Evolutionary conservation across 345 rosid genomes (phyloP), one percentile per base, ranked within the genome.

Genomic region (Geranium rotundifolium): DNA sequence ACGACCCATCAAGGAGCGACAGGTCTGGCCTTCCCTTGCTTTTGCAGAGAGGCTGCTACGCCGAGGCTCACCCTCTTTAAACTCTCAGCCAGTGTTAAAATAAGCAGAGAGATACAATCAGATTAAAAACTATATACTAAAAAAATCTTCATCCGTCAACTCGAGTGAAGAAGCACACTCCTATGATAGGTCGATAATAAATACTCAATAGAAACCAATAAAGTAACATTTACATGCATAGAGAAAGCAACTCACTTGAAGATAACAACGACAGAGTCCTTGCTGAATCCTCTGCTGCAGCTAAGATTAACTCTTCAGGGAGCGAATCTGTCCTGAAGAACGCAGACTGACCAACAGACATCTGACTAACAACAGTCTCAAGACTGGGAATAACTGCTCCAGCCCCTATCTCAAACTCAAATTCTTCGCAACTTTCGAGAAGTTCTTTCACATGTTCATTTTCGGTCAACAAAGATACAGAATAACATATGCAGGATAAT

Each of bases 341-440:
- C 37, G 88, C 87, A 72, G 79, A 82, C 67, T 93, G 95, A 67
- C 99, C 95, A 49, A 86, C 88, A 67, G 93, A 84, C 90, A 93
- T 75, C 80, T 82, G 87, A 34, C 79, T 68, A 27, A 82, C 82
- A 80, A 80, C 87, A 64, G 73, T 66, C 76, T 93, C 97, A 62
- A 86, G 72, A 61, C 61, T 58, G 63, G 83, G 50, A 76, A 75
- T 61, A 63, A 93, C 87, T 0, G 97, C 84, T 67, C 91, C 91
- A 63, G 82, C 60, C 19, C 99, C 99, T 64, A 86, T 74, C 87
- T 93, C 96, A 84, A 90, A 90, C 72, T 88, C 96, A 79, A 90
- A 82, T 63, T 81, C 97, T 72, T 86, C 88, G 62, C 65, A 68
- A 65, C 85, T 84, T 81, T 93, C 99, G 72, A 93, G 74, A 68